Conservation (phyloP, 805 yeast species). For the Sugiyamaella mastotermitis region DNA sequence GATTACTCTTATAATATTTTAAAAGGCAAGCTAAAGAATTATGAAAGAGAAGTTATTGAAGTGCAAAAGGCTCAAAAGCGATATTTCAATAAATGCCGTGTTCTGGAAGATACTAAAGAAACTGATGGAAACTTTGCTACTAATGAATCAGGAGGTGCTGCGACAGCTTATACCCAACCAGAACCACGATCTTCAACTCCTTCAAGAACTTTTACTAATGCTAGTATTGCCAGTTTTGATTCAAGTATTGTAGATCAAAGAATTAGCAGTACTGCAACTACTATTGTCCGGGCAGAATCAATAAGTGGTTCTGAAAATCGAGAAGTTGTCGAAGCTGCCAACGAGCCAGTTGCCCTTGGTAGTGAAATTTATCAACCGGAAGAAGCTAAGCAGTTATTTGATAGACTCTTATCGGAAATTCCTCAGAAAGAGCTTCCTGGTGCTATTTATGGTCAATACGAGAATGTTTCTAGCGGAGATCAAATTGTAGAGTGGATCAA, state of each 20-base stretch:
- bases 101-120: conserved; percentile 58
- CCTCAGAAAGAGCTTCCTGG: conserved; percentile 53
- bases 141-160: background rate
- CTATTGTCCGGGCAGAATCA: background rate
- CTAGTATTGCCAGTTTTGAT: background rate
- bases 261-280: background rate
- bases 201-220: background rate
- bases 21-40: conserved; percentile 44
- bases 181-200: too few relatives aligned
- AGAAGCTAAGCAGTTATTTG: conserved; percentile 38
- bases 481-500: conserved; percentile 56
- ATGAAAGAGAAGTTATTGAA: conserved; percentile 43
- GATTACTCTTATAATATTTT: conserved; percentile 53
- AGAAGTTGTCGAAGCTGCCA: conserved; percentile 2
- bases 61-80: conserved; percentile 53
- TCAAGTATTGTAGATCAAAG: background rate
- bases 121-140: conserved; percentile 26
- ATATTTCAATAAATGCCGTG: conserved; percentile 72
- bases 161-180: too few relatives aligned
- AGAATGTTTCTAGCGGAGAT: conserved; percentile 55
- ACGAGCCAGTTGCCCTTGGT: conserved; percentile 25
- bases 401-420: conserved; percentile 41
- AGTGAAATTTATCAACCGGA: conserved; percentile 32
- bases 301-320: conserved; percentile 2
- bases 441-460: conserved; percentile 64